Evolutionary conservation across 2,329 filamentous ascomycete genomes (phyloP).

Genomic region (Nothophoma quercina): DNA sequence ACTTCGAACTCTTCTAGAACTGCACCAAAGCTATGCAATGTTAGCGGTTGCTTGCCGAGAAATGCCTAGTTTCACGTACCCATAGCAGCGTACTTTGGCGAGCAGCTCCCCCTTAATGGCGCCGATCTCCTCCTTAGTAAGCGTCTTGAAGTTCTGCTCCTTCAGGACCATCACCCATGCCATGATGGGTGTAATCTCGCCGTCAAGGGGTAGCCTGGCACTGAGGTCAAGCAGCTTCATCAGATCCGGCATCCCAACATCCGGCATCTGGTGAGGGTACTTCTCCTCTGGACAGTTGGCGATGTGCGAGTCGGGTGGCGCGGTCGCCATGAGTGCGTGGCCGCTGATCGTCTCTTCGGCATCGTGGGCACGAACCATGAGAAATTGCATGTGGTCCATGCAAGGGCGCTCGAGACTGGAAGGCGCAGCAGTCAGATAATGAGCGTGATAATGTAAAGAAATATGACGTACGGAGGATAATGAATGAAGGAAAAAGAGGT

Average conservation of each 20-base stretch:
- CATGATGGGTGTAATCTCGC: conserved; percentile 95
- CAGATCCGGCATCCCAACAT: conserved; percentile 75
- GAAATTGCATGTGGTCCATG: conserved; percentile 86
- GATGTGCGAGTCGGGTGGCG: conserved; percentile 75
- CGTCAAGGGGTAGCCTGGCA: conserved; percentile 80
- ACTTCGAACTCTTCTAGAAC: conserved; percentile 78
- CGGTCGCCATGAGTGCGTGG: conserved; percentile 92
- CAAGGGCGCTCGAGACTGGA: conserved; percentile 87
- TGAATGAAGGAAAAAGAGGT: conserved; percentile 27
- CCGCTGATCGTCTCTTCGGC: conserved; percentile 71
- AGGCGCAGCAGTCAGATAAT: conserved; percentile 41
- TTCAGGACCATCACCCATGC: conserved; percentile 84
- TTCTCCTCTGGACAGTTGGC: conserved; percentile 61
- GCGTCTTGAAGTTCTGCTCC: conserved; percentile 64
- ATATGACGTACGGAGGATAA: conserved; percentile 33
- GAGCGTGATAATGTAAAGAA: conserved; percentile 30
- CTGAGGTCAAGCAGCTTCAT: conserved; percentile 85
- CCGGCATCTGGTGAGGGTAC: conserved; percentile 77
- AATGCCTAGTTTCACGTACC: conserved; percentile 64
- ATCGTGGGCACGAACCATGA: conserved; percentile 67
- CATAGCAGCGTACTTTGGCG: conserved; percentile 89
- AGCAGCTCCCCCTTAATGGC: conserved; percentile 76
- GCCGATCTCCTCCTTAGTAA: conserved; percentile 74
- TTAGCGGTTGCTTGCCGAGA: conserved; percentile 14
- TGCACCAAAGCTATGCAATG: conserved; percentile 65